Conservation (phyloP, 495 filamentous ascomycete species). For the Aspergillus biplanus region DNA sequence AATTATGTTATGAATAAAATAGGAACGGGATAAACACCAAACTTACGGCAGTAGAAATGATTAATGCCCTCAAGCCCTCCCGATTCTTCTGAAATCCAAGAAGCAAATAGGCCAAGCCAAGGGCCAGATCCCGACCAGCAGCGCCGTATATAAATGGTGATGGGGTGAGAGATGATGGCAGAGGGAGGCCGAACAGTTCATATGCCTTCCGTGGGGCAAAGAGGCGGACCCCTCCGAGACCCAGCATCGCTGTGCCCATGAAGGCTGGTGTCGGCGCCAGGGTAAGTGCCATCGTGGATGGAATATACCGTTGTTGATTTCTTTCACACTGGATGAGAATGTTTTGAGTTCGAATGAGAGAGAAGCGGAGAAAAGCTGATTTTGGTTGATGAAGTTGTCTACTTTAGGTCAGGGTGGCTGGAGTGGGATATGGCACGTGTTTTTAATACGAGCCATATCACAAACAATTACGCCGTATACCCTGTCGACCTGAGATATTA, state of each 20-base stretch:
- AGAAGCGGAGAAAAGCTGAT: no score
- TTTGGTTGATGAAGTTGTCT: no score
- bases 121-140: neutral
- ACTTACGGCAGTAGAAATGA: neutral
- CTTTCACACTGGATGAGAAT: no score
- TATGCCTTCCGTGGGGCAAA: neutral
- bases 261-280: neutral
- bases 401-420: no score
- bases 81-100: neutral
- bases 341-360: no score
- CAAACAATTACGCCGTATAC: no score
- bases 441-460: no score
- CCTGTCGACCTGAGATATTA: no score
- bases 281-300: neutral
- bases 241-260: neutral
- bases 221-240: neutral
- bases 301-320: slow-evolving; percentile 4
- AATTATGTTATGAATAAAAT: neutral
- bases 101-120: neutral
- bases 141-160: neutral
- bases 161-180: neutral
- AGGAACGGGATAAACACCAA: neutral
- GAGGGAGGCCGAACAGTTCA: neutral
- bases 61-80: neutral
- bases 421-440: no score